phyloP scores from a whole-genome alignment of 2,329 filamentous ascomycete species.

The Penicillium sp. region DNA sequence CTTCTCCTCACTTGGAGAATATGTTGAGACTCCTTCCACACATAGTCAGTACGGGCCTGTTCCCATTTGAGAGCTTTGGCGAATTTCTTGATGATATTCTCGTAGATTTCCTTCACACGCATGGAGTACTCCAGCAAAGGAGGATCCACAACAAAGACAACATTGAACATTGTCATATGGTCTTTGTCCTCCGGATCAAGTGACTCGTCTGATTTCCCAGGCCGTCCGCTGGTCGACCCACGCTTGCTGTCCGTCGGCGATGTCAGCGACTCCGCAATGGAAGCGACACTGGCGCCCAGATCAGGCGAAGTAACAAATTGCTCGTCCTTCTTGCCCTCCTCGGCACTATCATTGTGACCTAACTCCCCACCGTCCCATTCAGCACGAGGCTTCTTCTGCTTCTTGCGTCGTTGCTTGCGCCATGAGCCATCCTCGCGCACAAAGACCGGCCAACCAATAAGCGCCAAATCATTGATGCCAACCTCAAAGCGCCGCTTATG shows the following conservation, averaged over 20 bases:
- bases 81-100: slow-evolving; percentile 86
- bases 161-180: slow-evolving; percentile 95
- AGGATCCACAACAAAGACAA: slow-evolving; percentile 87
- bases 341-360: slow-evolving; percentile 37
- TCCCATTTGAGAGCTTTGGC: slow-evolving; percentile 91
- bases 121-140: slow-evolving; percentile 72
- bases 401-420: slow-evolving; percentile 63
- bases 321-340: slow-evolving; percentile 38
- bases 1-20: slow-evolving; percentile 81
- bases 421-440: slow-evolving; percentile 75
- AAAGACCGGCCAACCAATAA: slow-evolving; percentile 80
- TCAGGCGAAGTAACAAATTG: slow-evolving; percentile 22
- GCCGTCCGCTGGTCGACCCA: slow-evolving; percentile 23
- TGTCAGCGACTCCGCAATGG: slow-evolving; percentile 28
- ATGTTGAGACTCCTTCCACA: slow-evolving; percentile 84
- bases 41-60: slow-evolving; percentile 84
- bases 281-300: slow-evolving; percentile 34
- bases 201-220: slow-evolving; percentile 26
- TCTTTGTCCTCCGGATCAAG: slow-evolving; percentile 46
- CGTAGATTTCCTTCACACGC: slow-evolving; percentile 75
- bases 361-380: slow-evolving; percentile 36
- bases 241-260: slow-evolving; percentile 28
- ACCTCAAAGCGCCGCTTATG: slow-evolving; percentile 83
- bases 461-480: slow-evolving; percentile 74
- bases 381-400: slow-evolving; percentile 37